These are phyloP conservation scores for Posidonia australis DNA, from an alignment of 106 monocot genomes.

Conservation along the genomic window DNA sequence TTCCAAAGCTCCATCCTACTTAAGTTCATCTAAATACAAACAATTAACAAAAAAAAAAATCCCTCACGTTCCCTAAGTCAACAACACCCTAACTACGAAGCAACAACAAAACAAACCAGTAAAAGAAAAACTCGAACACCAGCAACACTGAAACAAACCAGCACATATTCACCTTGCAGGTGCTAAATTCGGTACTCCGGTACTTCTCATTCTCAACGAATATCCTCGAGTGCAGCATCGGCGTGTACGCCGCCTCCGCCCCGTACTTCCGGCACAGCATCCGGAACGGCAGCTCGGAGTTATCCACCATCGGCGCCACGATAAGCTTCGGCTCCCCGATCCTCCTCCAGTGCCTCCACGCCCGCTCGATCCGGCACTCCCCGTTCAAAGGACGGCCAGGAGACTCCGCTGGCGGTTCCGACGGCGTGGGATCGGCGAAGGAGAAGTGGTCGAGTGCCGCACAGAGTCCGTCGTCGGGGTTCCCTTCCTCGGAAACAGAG, in stretches of 20 bases:
- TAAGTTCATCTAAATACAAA: too few species aligned
- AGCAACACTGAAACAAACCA: background rate
- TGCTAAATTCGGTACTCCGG: constrained; percentile 70
- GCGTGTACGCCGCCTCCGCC: constrained; percentile 88
- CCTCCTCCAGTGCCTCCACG: constrained; percentile 82
- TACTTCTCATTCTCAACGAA: constrained; percentile 96
- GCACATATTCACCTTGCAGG: constrained; percentile 56
- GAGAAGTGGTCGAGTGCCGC: constrained; percentile 5
- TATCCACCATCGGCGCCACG: constrained; percentile 98
- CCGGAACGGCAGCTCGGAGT: constrained; percentile 99
- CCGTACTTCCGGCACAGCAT: constrained; percentile 96
- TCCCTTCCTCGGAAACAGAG: background rate
- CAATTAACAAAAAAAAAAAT: too few species aligned
- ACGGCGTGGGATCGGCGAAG: constrained; percentile 11
- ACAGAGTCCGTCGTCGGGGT: constrained; percentile 59
- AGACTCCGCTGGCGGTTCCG: constrained; percentile 1
- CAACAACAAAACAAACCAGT: too few species aligned
- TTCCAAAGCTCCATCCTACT: too few species aligned
- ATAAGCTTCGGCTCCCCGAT: constrained; percentile 61
- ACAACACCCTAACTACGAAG: too few species aligned
- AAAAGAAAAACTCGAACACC: too few species aligned
- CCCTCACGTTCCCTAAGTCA: too few species aligned
- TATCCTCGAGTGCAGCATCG: constrained; percentile 97
- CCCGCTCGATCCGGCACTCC: constrained; percentile 43
- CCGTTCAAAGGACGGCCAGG: constrained; percentile 15